Percentiles rank a stretch among this genome's conserved stretches.
Evolutionary conservation across 2,329 filamentous ascomycete genomes (phyloP).

Genomic region (Penicillium sp.): DNA sequence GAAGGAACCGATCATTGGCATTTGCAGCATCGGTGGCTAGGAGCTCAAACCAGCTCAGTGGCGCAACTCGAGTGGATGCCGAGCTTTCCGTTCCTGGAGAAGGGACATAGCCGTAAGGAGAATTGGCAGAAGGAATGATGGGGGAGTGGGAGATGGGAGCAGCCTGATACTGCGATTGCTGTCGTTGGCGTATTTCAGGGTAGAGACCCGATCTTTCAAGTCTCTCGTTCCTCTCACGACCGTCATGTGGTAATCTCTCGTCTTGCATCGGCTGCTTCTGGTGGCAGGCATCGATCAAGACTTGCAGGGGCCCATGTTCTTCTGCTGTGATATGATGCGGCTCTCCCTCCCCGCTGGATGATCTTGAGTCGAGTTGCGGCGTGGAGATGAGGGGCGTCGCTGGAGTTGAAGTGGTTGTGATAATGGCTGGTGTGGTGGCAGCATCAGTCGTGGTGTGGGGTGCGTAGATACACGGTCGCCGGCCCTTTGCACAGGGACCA

Average conservation of each 20-base stretch:
- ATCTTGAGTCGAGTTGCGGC: neutral
- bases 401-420: neutral
- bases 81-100: constrained; percentile 42
- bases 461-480: constrained; percentile 34
- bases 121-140: constrained; percentile 15
- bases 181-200: neutral
- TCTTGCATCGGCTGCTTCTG: constrained; percentile 25
- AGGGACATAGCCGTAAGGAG: constrained; percentile 21
- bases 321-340: neutral
- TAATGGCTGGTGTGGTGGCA: neutral
- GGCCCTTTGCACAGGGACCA: constrained; percentile 38
- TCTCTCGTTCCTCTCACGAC: neutral
- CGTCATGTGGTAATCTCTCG: neutral
- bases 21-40: constrained; percentile 48
- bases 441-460: neutral
- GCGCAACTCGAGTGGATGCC: constrained; percentile 50
- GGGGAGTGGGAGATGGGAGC: neutral
- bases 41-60: constrained; percentile 57
- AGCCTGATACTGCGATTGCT: neutral
- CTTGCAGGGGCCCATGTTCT: constrained; percentile 26
- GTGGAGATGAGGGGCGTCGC: neutral
- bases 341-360: neutral
- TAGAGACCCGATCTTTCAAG: neutral
- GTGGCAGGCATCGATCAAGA: constrained; percentile 32
- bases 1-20: constrained; percentile 41